Conservation (phyloP, 2,329 filamentous ascomycete species). For the Cladosporium sp. region DNA sequence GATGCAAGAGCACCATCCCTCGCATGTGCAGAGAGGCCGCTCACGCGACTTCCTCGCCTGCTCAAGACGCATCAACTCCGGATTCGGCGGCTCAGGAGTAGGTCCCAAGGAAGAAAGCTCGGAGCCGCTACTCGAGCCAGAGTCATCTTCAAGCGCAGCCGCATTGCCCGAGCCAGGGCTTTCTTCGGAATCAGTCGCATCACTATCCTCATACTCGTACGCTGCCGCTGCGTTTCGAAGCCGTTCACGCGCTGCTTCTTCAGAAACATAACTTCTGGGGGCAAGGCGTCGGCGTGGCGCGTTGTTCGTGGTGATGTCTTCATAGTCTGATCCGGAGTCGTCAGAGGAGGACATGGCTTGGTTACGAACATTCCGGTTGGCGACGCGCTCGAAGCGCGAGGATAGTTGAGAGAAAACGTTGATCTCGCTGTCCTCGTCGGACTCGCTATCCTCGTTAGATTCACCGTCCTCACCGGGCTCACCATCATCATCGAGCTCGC, state of each 20-base stretch:
- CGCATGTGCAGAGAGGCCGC: not conserved
- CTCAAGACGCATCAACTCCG: not conserved
- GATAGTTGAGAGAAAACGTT: too few relatives aligned
- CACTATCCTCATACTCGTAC: not conserved
- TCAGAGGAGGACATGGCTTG: too few relatives aligned
- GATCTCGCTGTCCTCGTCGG: too few relatives aligned
- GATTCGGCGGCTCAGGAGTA: not conserved
- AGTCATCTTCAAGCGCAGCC: not conserved
- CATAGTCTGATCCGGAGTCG: slow-evolving; percentile 1
- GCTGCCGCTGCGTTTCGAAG: too few relatives aligned
- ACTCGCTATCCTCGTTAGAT: not conserved
- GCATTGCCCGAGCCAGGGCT: too few relatives aligned
- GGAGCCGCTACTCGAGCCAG: not conserved
- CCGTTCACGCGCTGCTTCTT: too few relatives aligned
- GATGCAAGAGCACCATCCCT: slow-evolving; percentile 5
- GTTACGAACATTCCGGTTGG: too few relatives aligned
- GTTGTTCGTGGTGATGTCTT: not conserved
- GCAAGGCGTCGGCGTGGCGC: not conserved
- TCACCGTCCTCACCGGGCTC: not conserved
- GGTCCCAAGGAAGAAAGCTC: slow-evolving; percentile 1
- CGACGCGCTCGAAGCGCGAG: too few relatives aligned
- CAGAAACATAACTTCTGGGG: too few relatives aligned
- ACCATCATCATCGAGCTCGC: too few relatives aligned
- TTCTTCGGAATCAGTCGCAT: not conserved
- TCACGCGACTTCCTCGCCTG: not conserved